These are phyloP conservation scores for Aquilaria sinensis DNA, from an alignment of 345 rosid genomes.

Conservation along the genomic window DNA sequence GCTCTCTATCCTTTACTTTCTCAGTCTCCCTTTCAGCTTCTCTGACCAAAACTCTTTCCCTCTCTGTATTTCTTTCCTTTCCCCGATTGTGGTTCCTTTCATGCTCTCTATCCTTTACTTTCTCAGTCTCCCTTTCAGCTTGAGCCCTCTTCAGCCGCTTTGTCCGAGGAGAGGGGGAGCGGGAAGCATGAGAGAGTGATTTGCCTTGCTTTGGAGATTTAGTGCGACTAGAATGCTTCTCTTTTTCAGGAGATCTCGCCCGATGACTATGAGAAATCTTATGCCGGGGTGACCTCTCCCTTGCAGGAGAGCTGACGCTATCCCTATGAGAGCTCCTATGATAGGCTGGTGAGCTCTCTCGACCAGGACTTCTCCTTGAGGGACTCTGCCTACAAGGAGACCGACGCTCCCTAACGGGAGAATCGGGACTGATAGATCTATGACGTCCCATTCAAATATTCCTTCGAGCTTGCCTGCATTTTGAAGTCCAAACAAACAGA, in stretches of 20 bases:
- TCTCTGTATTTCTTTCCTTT: constrained; percentile 32
- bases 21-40: constrained; percentile 30
- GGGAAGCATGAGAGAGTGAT: constrained; percentile 26
- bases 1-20: constrained; percentile 25
- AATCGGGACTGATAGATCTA: constrained; percentile 27
- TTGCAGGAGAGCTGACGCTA: constrained; percentile 3
- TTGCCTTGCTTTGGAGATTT: constrained; percentile 33
- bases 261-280: constrained; percentile 32
- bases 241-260: constrained; percentile 35
- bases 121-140: constrained; percentile 43
- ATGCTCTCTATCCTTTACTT: constrained; percentile 38
- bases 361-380: neutral
- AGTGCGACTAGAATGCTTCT: constrained; percentile 22
- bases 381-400: constrained; percentile 22
- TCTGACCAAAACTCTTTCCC: constrained; percentile 23
- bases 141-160: constrained; percentile 53
- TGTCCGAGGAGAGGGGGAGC: constrained; percentile 70
- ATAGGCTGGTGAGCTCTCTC: constrained; percentile 9
- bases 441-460: constrained; percentile 38
- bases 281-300: constrained; percentile 40
- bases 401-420: constrained; percentile 36
- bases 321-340: constrained; percentile 8
- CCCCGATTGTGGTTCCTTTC: constrained; percentile 37
- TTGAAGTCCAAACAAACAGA: neutral
- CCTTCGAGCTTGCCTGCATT: constrained; percentile 6